A percentile compares a stretch with the other conserved stretches of the same genome.
Evolutionary conservation across 257 asterid species (phyloP).

Genomic region (Penstemon newberryi): DNA sequence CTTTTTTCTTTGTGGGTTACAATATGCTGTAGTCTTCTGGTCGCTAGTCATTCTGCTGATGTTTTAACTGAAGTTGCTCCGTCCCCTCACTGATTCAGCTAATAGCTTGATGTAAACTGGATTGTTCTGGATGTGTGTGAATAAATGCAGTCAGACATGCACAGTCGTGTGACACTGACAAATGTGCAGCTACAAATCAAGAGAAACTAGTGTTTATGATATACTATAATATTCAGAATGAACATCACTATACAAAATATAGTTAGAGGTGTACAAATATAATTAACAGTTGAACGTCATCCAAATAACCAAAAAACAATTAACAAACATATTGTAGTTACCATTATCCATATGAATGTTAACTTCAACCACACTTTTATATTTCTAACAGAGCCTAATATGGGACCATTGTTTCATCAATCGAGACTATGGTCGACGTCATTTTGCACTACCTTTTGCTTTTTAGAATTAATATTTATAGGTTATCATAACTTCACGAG

Average conservation of each 20-base stretch:
- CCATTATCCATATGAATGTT: no score
- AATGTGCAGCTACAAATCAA: not conserved
- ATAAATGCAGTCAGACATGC: conserved; percentile 2
- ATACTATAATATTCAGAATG: not conserved
- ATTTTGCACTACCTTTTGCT: not conserved
- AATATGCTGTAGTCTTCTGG: no score
- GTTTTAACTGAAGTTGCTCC: no score
- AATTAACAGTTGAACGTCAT: no score
- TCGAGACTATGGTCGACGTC: no score
- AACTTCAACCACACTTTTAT: no score
- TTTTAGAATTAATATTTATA: not conserved
- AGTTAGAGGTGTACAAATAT: no score
- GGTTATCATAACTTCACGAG: not conserved
- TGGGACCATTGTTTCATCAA: no score
- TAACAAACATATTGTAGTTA: no score
- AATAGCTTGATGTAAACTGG: conserved; percentile 23
- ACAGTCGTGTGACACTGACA: not conserved
- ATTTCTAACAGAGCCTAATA: no score
- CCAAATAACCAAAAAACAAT: no score
- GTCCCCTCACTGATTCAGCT: not conserved
- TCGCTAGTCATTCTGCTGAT: no score
- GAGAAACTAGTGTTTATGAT: not conserved
- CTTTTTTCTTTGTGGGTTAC: not conserved
- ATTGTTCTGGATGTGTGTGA: conserved; percentile 20
- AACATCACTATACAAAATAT: not conserved